Percentiles rank a stretch among this genome's conserved stretches.
Evolutionary conservation across 441 rosid species (phyloP).

Genomic region (Erodium trifolium): DNA sequence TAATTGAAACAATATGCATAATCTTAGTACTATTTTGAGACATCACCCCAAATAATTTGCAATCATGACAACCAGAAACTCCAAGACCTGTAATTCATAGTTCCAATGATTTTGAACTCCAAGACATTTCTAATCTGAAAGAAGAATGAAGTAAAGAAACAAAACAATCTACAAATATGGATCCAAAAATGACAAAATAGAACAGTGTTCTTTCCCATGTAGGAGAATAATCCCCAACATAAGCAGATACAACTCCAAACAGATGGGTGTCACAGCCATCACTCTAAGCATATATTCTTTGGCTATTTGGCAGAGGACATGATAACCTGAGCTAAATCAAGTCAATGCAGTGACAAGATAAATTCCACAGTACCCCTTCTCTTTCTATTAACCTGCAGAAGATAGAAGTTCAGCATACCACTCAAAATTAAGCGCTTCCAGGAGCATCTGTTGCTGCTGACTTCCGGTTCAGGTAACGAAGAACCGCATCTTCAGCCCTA

Average conservation of each 20-base stretch:
- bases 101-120: background rate
- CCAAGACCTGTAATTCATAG: background rate
- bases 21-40: background rate
- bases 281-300: background rate
- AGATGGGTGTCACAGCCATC: too few relatives aligned
- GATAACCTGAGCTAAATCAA: background rate
- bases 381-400: background rate
- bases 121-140: background rate
- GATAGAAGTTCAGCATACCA: background rate
- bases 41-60: background rate
- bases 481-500: slow-evolving; percentile 97
- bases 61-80: background rate
- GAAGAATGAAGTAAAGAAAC: background rate
- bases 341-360: background rate
- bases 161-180: background rate
- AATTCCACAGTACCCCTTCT: background rate
- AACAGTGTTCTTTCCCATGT: background rate
- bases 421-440: slow-evolving; percentile 48
- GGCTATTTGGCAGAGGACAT: background rate
- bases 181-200: background rate
- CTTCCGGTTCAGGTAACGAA: slow-evolving; percentile 85
- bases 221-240: background rate
- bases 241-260: background rate
- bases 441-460: slow-evolving; percentile 83
- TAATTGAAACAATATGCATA: background rate